Evolutionary conservation across 306 rosid genomes (phyloP).

Genomic region (Amphicarpaea edgeworthii): DNA sequence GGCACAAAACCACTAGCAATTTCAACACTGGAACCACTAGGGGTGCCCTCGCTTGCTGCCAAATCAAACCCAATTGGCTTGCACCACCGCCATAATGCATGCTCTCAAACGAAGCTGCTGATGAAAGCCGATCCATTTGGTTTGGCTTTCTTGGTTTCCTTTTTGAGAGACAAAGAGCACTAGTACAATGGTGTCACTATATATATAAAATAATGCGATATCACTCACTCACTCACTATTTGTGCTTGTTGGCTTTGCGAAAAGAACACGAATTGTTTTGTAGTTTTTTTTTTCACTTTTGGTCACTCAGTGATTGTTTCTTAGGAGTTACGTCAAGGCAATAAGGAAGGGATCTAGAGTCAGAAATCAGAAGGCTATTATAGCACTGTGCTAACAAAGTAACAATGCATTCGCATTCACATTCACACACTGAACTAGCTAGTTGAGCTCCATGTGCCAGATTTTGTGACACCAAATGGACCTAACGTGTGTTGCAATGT

Average conservation of each 20-base stretch:
- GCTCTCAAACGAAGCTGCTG: constrained; percentile 38
- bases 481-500: constrained; percentile 48
- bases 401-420: constrained; percentile 42
- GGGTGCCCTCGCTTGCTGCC: constrained; percentile 69
- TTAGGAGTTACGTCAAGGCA: constrained; percentile 66
- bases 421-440: constrained; percentile 39
- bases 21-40: constrained; percentile 72
- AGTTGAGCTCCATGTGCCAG: constrained; percentile 38
- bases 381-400: constrained; percentile 29
- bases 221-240: not conserved
- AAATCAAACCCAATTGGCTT: constrained; percentile 57
- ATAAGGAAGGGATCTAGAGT: constrained; percentile 46
- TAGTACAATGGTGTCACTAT: constrained; percentile 23
- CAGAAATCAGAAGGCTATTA: constrained; percentile 42
- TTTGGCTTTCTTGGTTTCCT: constrained; percentile 23
- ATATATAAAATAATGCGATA: constrained; percentile 21
- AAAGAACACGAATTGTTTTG: constrained; percentile 64
- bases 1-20: constrained; percentile 58
- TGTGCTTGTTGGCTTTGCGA: constrained; percentile 55
- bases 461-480: constrained; percentile 39
- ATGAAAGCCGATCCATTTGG: constrained; percentile 54
- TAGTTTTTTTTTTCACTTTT: constrained; percentile 25
- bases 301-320: constrained; percentile 58
- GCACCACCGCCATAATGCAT: constrained; percentile 48
- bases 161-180: constrained; percentile 12